A percentile compares a stretch with the other conserved stretches of the same genome.
Evolutionary conservation across 805 yeast species (phyloP).

Genomic region (Suhomyces tanzawaensis): DNA sequence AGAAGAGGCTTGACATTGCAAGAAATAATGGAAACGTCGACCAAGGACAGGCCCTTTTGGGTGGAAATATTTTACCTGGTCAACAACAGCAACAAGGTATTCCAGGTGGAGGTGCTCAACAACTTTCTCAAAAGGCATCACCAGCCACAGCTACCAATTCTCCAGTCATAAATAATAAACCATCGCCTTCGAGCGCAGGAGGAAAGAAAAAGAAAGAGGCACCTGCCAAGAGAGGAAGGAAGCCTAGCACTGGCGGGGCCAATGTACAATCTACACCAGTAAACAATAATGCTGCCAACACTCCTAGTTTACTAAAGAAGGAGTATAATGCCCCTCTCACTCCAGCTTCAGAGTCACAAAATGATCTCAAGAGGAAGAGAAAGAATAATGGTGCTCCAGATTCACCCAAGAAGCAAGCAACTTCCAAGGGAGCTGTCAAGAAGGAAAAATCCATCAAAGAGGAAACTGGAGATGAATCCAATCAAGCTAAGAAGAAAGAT

Average conservation of each 20-base stretch:
- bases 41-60: constrained; percentile 2
- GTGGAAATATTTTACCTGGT: constrained; percentile 25
- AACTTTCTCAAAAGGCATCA: constrained; percentile 14
- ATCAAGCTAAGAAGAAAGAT: constrained; percentile 18
- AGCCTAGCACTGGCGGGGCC: constrained; percentile 23
- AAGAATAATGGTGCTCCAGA: constrained; percentile 26
- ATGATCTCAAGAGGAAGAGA: constrained; percentile 28
- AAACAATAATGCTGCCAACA: constrained; percentile 15
- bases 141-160: constrained; percentile 30
- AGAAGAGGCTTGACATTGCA: constrained; percentile 59
- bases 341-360: constrained; percentile 38
- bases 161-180: constrained; percentile 33
- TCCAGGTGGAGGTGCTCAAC: not conserved
- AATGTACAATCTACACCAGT: constrained; percentile 13
- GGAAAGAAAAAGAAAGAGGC: constrained; percentile 31
- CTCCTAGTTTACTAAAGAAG: constrained; percentile 28
- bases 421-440: constrained; percentile 11
- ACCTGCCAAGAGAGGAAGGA: constrained; percentile 31
- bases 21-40: constrained; percentile 29
- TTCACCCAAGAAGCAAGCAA: constrained; percentile 34
- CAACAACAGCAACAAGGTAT: constrained; percentile 8
- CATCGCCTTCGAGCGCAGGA: constrained; percentile 27
- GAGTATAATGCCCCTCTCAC: constrained; percentile 40
- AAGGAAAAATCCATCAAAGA: constrained; percentile 28
- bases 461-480: constrained; percentile 10